phyloP scores from a whole-genome alignment of 2,329 filamentous ascomycete genomes.

The Ascocoryne sarcoides region DNA sequence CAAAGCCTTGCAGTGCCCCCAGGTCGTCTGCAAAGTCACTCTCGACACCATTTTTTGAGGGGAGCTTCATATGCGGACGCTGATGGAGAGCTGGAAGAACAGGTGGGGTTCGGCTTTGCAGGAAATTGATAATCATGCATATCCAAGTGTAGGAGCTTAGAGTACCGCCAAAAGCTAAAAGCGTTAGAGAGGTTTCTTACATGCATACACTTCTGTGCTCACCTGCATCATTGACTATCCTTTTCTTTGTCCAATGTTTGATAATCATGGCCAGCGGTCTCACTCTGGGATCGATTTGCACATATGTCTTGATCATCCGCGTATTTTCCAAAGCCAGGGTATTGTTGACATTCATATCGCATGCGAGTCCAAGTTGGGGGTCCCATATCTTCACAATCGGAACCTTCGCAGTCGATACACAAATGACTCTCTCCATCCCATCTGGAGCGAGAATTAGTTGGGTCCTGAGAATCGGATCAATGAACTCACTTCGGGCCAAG shows the following conservation, averaged over 20 bases:
- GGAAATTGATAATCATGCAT: slow-evolving; percentile 92
- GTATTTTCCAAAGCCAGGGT: slow-evolving; percentile 92
- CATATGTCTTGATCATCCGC: slow-evolving; percentile 94
- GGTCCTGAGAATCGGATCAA: neutral
- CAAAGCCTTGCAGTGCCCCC: slow-evolving; percentile 63
- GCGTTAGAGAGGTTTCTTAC: slow-evolving; percentile 1
- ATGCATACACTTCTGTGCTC: slow-evolving; percentile 32
- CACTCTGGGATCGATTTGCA: slow-evolving; percentile 84
- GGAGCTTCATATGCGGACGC: slow-evolving; percentile 51
- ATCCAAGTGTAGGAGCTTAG: slow-evolving; percentile 99
- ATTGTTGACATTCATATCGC: slow-evolving; percentile 99
- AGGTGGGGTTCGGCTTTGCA: slow-evolving; percentile 78
- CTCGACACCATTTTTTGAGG: slow-evolving; percentile 53
- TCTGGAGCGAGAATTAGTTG: slow-evolving; percentile 46
- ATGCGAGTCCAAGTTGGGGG: slow-evolving; percentile 78
- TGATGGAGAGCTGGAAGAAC: slow-evolving; percentile 82
- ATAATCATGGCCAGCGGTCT: slow-evolving; percentile 91
- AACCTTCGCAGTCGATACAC: slow-evolving; percentile 89
- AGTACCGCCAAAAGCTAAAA: slow-evolving; percentile 76
- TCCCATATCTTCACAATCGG: slow-evolving; percentile 99
- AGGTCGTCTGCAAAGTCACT: slow-evolving; percentile 85
- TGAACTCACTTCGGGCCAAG: slow-evolving; percentile 66
- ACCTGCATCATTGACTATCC: slow-evolving; percentile 95
- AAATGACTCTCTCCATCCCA: slow-evolving; percentile 94
- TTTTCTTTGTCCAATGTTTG: slow-evolving; percentile 91